Conservation (phyloP, 257 asterid species). For the Solanum chilense region DNA sequence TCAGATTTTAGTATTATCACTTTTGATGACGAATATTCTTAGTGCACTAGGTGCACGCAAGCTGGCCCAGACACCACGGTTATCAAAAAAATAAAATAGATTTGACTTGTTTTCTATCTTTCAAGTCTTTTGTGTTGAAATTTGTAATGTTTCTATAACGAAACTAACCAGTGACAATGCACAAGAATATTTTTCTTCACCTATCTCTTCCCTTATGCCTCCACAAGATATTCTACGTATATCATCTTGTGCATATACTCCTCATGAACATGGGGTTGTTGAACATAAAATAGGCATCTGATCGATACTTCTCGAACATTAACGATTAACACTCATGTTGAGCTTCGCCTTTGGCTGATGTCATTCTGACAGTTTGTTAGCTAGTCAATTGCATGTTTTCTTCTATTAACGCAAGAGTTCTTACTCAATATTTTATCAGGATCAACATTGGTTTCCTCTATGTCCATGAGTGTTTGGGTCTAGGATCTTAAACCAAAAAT, state of each 20-base stretch:
- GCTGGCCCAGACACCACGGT: background rate
- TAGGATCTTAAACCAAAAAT: background rate
- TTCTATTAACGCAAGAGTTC: background rate
- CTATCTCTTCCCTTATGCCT: background rate
- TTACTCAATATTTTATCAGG: background rate
- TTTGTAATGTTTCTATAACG: background rate
- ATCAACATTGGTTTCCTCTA: background rate
- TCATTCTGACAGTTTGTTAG: background rate
- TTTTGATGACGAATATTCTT: background rate
- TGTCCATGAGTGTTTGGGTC: background rate
- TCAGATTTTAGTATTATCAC: background rate
- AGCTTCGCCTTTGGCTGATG: background rate
- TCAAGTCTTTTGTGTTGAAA: background rate
- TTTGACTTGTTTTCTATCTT: background rate
- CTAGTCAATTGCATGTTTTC: background rate
- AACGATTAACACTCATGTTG: background rate
- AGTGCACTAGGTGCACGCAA: background rate
- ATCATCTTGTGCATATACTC: background rate
- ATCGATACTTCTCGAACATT: background rate
- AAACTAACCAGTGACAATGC: background rate
- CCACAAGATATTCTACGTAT: background rate
- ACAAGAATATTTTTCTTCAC: background rate
- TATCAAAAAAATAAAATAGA: background rate
- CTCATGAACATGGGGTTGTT: background rate
- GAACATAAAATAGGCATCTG: background rate